Conservation (phyloP, 2,329 filamentous ascomycete species). For the Coniochaeta ligniaria region DNA sequence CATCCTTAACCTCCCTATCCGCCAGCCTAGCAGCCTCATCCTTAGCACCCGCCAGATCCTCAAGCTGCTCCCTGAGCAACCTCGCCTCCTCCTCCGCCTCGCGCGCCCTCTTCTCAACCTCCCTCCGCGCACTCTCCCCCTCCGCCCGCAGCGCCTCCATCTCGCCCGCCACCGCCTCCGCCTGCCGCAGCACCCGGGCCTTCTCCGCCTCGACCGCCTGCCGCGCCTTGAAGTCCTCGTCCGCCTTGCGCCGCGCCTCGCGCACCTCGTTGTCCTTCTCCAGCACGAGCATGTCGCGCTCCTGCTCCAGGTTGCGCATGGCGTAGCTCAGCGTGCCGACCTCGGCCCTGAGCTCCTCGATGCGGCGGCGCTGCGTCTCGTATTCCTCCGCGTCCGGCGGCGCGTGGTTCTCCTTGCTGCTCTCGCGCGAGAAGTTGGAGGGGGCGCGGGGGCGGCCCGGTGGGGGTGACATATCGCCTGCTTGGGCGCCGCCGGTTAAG, state of each 20-base stretch:
- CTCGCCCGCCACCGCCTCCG: constrained; percentile 43
- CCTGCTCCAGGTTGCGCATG: constrained; percentile 78
- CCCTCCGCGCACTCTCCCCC: constrained; percentile 49
- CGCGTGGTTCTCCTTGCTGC: constrained; percentile 52
- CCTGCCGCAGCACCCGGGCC: constrained; percentile 39
- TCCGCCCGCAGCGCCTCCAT: constrained; percentile 42
- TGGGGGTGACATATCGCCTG: constrained; percentile 7
- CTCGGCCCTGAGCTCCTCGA: constrained; percentile 82
- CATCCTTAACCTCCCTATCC: constrained; percentile 47
- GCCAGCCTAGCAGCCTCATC: constrained; percentile 62
- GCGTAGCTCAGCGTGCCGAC: constrained; percentile 84
- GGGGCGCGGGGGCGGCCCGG: constrained; percentile 17
- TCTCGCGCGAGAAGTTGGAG: constrained; percentile 44
- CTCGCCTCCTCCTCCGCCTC: constrained; percentile 68
- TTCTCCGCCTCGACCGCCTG: constrained; percentile 52
- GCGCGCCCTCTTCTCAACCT: constrained; percentile 61
- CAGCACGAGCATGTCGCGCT: constrained; percentile 71
- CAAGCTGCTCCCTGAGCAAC: constrained; percentile 69
- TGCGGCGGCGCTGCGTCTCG: constrained; percentile 47
- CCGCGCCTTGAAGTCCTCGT: constrained; percentile 70
- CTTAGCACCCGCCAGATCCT: constrained; percentile 57
- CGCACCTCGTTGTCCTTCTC: constrained; percentile 79
- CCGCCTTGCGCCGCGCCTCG: constrained; percentile 71
- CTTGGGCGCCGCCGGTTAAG: not conserved
- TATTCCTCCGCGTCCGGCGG: constrained; percentile 52